Percentiles rank a stretch among this genome's conserved stretches.
These are phyloP conservation scores for Zygotorulaspora florentina DNA, from an alignment of 805 yeast genomes.

Conservation along the genomic window DNA sequence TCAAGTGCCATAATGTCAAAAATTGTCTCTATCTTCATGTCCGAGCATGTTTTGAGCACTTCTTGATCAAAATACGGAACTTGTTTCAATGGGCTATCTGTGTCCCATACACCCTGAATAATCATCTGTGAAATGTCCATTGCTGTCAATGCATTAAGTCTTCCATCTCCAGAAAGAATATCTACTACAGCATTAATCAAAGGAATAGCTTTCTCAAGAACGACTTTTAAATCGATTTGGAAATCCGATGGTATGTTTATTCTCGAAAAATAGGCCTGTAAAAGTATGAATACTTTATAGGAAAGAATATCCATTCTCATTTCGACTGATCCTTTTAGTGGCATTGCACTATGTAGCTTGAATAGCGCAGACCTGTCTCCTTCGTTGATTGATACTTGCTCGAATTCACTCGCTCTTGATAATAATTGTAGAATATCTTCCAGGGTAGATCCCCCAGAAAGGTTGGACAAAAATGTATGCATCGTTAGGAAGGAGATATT, in stretches of 20 bases:
- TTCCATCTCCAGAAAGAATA: slow-evolving; percentile 73
- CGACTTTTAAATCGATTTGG: slow-evolving; percentile 48
- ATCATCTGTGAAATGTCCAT: slow-evolving; percentile 90
- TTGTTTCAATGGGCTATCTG: slow-evolving; percentile 74
- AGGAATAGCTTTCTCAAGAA: slow-evolving; percentile 47
- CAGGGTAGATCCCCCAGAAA: slow-evolving; percentile 54
- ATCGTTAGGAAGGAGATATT: slow-evolving; percentile 62
- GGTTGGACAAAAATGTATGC: slow-evolving; percentile 50
- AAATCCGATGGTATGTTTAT: slow-evolving; percentile 58
- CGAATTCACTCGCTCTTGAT: slow-evolving; percentile 70
- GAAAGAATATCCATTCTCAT: slow-evolving; percentile 44
- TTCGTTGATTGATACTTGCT: slow-evolving; percentile 54
- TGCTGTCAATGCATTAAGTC: slow-evolving; percentile 68
- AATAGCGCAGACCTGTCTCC: slow-evolving; percentile 50
- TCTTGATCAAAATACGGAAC: slow-evolving; percentile 58
- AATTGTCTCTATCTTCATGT: slow-evolving; percentile 59
- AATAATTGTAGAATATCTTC: slow-evolving; percentile 60
- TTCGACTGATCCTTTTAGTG: slow-evolving; percentile 47
- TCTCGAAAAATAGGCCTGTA: slow-evolving; percentile 81
- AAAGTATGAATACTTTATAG: slow-evolving; percentile 65
- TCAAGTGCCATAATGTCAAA: slow-evolving; percentile 73
- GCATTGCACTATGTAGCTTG: slow-evolving; percentile 55
- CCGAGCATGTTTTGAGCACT: slow-evolving; percentile 51
- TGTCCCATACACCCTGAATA: slow-evolving; percentile 80
- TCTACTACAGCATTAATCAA: slow-evolving; percentile 70